Evolutionary conservation across 306 rosid species (phyloP), one percentile per base, ranked within the genome.

Genomic region (Pachyrhizus erosus): DNA sequence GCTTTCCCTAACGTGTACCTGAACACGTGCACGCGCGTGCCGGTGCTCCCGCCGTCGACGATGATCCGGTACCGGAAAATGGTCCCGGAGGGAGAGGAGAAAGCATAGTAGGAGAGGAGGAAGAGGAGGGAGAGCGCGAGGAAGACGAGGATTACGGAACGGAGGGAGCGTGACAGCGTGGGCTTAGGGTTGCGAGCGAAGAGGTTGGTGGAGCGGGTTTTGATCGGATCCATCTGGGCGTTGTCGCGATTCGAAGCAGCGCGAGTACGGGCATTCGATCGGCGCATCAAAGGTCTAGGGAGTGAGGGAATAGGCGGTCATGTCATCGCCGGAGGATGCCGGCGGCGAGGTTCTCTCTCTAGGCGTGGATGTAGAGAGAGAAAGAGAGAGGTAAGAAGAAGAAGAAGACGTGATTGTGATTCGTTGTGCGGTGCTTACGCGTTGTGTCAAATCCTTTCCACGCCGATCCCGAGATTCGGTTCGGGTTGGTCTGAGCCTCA

Each of bases 21-120:
- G 43, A 93, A 91, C 17, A 96, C 96, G 78, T 96, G 97, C 82
- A 93, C 90, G 73, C 99, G 87, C 21, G 91, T 83, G 6, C 99
- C 99, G 0, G 98, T 96, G 65, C 99, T 96, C 31, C 99, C 99
- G 0, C 99, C 98, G 70, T 96, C 99, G 43, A 96, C 72, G 33
- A 93, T 84, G 27, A 93, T 92, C 64, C 91, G 88, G 73, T 89
- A 93, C 66, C 89, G 77, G 27, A 76, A 79, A 13, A 18, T 37
- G 45, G 12, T 31, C 14, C 70, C 40, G 12, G 37, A 65, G 49
- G 86, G 2, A 9, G 42, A 45, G 26, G 10, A 84, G 75, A 26
- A 87, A 8, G 26, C 86, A 43, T 4, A 87, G 49, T 17, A 65
- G 4, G 88, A 79, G 64, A 91, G 2, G 13, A 87, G 14, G 12